A percentile compares a stretch with the other conserved stretches of the same genome.
These are phyloP conservation scores for Jimgerdemannia flammicorona DNA, from an alignment of 192 early-diverging fungal genomes.

Conservation along the genomic window DNA sequence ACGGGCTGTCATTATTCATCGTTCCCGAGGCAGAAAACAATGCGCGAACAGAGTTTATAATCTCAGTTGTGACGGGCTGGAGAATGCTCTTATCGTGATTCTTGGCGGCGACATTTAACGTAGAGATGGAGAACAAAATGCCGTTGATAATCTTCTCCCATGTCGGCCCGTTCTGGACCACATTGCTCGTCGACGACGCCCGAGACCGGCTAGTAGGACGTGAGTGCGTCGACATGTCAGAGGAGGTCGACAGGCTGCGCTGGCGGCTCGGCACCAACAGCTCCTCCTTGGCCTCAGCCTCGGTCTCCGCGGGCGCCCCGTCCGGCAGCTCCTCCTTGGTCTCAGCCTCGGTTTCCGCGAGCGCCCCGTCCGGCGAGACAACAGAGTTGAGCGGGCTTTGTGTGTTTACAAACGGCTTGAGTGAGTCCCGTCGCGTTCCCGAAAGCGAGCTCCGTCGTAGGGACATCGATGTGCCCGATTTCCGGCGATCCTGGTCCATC, in stretches of 20 bases:
- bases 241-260: too few species aligned
- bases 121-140: background rate
- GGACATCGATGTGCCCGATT: constrained; percentile 3
- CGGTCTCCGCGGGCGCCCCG: too few species aligned
- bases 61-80: background rate
- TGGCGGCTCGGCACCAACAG: too few species aligned
- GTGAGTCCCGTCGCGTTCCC: background rate
- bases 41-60: constrained; percentile 11
- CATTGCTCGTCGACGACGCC: background rate
- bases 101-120: background rate
- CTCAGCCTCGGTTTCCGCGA: too few species aligned
- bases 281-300: too few species aligned
- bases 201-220: too few species aligned
- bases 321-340: background rate
- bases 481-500: constrained; percentile 13
- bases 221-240: too few species aligned
- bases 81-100: background rate
- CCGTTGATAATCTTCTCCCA: background rate
- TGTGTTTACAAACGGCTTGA: background rate
- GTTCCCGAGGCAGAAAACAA: constrained; percentile 13
- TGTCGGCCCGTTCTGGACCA: background rate
- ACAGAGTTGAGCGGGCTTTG: background rate
- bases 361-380: background rate
- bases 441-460: background rate
- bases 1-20: constrained; percentile 24